Conservation (phyloP, 768 basidiomycete genomes). For the Fomitopsis serialis region DNA sequence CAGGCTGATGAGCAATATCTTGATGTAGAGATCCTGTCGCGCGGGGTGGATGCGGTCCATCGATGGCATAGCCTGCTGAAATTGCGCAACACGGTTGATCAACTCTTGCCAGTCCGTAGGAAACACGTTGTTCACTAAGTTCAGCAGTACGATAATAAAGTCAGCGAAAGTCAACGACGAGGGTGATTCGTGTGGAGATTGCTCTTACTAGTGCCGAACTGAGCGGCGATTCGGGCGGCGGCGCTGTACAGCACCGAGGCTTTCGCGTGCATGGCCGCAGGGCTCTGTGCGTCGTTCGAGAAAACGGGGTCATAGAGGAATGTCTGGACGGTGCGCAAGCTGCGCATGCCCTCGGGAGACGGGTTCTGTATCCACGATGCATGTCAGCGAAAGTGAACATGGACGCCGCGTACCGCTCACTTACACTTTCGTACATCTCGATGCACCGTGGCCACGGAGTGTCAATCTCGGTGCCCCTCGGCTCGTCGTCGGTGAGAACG, state of each 20-base stretch:
- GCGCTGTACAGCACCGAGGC: constrained; percentile 56
- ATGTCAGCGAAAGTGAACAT: constrained; percentile 21
- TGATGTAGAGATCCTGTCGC: constrained; percentile 10
- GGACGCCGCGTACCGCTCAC: constrained; percentile 31
- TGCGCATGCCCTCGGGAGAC: constrained; percentile 28
- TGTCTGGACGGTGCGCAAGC: constrained; percentile 40
- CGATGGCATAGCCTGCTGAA: constrained; percentile 17
- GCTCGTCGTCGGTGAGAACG: constrained; percentile 51
- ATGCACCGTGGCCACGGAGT: constrained; percentile 35
- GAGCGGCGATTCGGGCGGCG: constrained; percentile 47
- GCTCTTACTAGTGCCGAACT: constrained; percentile 26
- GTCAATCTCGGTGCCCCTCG: constrained; percentile 30
- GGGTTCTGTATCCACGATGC: constrained; percentile 28
- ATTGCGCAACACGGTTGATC: constrained; percentile 24
- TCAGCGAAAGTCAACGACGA: not conserved
- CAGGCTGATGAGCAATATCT: constrained; percentile 20
- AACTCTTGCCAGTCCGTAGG: constrained; percentile 14
- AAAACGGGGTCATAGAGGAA: constrained; percentile 37
- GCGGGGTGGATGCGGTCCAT: constrained; percentile 10
- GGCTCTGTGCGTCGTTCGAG: constrained; percentile 27
- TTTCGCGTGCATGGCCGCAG: constrained; percentile 43
- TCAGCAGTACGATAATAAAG: not conserved
- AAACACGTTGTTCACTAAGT: not conserved
- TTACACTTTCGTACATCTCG: constrained; percentile 26
- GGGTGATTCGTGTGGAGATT: not conserved